phyloP scores from a whole-genome alignment of 2,329 filamentous ascomycete genomes.

The Arthrobotrys sinensis region DNA sequence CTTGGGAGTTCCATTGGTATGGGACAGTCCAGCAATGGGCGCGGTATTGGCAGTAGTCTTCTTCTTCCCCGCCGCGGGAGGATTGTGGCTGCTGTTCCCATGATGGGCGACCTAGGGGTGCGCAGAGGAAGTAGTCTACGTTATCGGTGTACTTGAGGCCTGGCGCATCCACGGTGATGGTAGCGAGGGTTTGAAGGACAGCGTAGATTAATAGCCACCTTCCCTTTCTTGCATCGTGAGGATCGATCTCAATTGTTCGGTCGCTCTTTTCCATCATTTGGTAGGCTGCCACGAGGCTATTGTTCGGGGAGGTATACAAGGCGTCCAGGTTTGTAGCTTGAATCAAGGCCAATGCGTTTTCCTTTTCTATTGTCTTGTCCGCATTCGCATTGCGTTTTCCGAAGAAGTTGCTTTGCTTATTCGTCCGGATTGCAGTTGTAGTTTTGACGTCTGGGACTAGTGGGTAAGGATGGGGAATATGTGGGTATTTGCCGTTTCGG shows the following conservation, averaged over 20 bases:
- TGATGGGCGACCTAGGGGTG: slow-evolving; percentile 73
- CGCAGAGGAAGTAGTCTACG: slow-evolving; percentile 74
- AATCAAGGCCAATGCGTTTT: slow-evolving; percentile 74
- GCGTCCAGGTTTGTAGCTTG: slow-evolving; percentile 75
- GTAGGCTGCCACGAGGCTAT: slow-evolving; percentile 73
- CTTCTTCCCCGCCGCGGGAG: slow-evolving; percentile 48
- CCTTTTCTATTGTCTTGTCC: slow-evolving; percentile 67
- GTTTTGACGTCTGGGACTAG: slow-evolving; percentile 71
- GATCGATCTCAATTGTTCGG: slow-evolving; percentile 71
- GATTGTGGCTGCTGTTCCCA: slow-evolving; percentile 68
- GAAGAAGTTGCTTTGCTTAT: slow-evolving; percentile 62
- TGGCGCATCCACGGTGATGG: slow-evolving; percentile 74
- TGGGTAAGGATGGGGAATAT: slow-evolving; percentile 78
- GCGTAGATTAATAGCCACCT: slow-evolving; percentile 77
- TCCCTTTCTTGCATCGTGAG: slow-evolving; percentile 73
- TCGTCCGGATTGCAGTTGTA: slow-evolving; percentile 43
- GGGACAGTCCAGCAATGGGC: slow-evolving; percentile 71
- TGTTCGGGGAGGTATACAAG: slow-evolving; percentile 72
- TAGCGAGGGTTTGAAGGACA: slow-evolving; percentile 74
- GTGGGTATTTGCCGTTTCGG: slow-evolving; percentile 75
- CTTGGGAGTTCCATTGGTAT: slow-evolving; percentile 67
- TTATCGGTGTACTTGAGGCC: slow-evolving; percentile 71
- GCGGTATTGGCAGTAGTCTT: slow-evolving; percentile 56
- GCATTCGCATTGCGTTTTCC: slow-evolving; percentile 60
- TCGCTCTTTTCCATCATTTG: slow-evolving; percentile 74